Evolutionary conservation across 1,284 basidiomycete genomes (phyloP).

Genomic region (Microbotryomycetes sp.): DNA sequence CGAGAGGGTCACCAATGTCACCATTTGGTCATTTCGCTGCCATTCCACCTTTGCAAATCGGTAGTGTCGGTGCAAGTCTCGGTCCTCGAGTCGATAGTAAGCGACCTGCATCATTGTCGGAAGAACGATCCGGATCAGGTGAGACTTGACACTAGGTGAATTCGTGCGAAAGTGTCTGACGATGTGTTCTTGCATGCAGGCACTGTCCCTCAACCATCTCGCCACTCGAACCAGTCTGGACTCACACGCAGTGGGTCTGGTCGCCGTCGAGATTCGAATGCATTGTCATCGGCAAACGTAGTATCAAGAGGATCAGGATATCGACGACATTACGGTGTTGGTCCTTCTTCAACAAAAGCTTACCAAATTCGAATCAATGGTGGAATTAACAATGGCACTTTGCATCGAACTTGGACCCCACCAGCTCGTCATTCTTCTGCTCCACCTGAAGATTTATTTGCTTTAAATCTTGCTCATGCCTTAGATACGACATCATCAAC

Average conservation of each 20-base stretch:
- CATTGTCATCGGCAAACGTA: background rate
- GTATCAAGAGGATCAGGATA: slow-evolving; percentile 11
- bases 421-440: slow-evolving; percentile 21
- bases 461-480: background rate
- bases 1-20: slow-evolving; percentile 57
- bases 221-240: no score
- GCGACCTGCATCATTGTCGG: background rate
- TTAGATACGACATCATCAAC: background rate
- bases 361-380: background rate
- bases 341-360: slow-evolving; percentile 5
- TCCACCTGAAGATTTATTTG: slow-evolving; percentile 19
- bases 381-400: no score
- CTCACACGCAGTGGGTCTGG: no score
- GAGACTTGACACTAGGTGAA: background rate
- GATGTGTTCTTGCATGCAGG: no score
- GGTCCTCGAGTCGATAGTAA: background rate
- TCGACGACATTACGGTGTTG: slow-evolving; percentile 23
- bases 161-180: background rate
- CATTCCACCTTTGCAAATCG: background rate
- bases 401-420: slow-evolving; percentile 11
- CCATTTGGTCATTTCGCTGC: slow-evolving; percentile 28
- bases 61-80: background rate
- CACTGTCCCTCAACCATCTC: no score
- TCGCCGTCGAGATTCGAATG: no score
- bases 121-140: background rate